Evolutionary conservation across 768 basidiomycete genomes (phyloP).

Genomic region (Mycena vitilis): DNA sequence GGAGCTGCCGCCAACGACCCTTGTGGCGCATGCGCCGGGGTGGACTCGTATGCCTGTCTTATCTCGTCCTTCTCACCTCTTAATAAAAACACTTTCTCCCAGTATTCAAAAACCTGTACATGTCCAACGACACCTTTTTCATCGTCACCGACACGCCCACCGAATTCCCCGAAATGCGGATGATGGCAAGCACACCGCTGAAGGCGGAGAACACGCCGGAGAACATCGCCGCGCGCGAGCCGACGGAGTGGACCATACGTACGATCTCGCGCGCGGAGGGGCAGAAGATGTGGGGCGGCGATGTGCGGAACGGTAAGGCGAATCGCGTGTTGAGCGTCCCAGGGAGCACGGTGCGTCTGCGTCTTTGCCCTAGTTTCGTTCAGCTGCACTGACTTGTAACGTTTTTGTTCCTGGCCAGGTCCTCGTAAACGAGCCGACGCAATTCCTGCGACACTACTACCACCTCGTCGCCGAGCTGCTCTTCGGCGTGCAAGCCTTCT

Average conservation of each 20-base stretch:
- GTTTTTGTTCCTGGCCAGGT: constrained; percentile 56
- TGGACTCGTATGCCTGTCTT: constrained; percentile 30
- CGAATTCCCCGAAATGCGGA: constrained; percentile 55
- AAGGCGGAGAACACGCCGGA: constrained; percentile 68
- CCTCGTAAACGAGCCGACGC: constrained; percentile 75
- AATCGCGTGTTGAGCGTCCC: constrained; percentile 75
- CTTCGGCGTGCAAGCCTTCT: constrained; percentile 81
- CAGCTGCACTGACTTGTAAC: no score
- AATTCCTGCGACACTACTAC: constrained; percentile 90
- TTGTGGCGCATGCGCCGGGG: constrained; percentile 33
- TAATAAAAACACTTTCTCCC: not conserved
- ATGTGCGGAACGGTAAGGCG: constrained; percentile 40
- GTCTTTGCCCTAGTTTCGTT: no score
- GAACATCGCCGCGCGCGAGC: constrained; percentile 74
- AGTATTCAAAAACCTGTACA: constrained; percentile 72
- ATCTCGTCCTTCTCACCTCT: not conserved
- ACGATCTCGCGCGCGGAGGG: constrained; percentile 73
- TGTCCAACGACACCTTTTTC: constrained; percentile 85
- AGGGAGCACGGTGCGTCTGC: constrained; percentile 78
- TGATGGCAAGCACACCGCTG: constrained; percentile 79
- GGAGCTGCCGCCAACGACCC: constrained; percentile 23
- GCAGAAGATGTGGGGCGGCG: constrained; percentile 66
- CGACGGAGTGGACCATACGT: constrained; percentile 70
- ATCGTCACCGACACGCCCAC: constrained; percentile 62
- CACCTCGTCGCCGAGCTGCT: constrained; percentile 88